Conservation (phyloP, 768 basidiomycete species). For the Pholiota conissans region DNA sequence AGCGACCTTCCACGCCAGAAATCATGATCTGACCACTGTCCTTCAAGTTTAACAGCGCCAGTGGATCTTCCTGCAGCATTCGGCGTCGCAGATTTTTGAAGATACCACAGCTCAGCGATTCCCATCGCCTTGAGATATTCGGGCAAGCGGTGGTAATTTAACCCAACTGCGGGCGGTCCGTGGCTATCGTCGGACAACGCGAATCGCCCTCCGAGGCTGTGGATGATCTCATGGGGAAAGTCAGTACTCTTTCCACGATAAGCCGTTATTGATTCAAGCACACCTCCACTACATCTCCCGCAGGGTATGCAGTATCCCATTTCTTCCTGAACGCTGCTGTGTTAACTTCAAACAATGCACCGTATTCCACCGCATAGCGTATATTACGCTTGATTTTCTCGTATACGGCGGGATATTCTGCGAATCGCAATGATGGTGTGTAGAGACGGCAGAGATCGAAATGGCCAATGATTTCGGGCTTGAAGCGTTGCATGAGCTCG, state of each 20-base stretch:
- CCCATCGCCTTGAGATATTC: constrained; percentile 65
- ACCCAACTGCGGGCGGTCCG: constrained; percentile 82
- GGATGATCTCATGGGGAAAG: constrained; percentile 59
- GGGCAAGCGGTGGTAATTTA: constrained; percentile 72
- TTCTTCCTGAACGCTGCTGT: constrained; percentile 91
- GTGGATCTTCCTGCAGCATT: constrained; percentile 49
- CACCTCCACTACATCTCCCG: constrained; percentile 72
- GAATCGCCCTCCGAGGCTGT: constrained; percentile 68
- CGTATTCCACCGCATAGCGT: constrained; percentile 68
- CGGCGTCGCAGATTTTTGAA: constrained; percentile 39
- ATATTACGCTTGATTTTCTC: constrained; percentile 75
- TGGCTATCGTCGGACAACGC: constrained; percentile 98
- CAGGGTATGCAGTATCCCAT: constrained; percentile 87
- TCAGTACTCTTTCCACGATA: constrained; percentile 3
- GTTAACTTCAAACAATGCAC: constrained; percentile 92
- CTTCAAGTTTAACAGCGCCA: constrained; percentile 40
- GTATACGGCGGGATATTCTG: constrained; percentile 60
- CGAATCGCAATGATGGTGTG: constrained; percentile 58
- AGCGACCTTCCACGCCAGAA: constrained; percentile 49
- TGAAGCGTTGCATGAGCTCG: constrained; percentile 64
- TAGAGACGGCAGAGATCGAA: constrained; percentile 92
- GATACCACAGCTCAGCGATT: constrained; percentile 66
- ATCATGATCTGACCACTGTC: constrained; percentile 56
- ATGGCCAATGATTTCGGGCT: constrained; percentile 91
- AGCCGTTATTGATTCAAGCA: constrained; percentile 10